phyloP scores from a whole-genome alignment of 129 eudicot species.

The Arctium lappa region DNA sequence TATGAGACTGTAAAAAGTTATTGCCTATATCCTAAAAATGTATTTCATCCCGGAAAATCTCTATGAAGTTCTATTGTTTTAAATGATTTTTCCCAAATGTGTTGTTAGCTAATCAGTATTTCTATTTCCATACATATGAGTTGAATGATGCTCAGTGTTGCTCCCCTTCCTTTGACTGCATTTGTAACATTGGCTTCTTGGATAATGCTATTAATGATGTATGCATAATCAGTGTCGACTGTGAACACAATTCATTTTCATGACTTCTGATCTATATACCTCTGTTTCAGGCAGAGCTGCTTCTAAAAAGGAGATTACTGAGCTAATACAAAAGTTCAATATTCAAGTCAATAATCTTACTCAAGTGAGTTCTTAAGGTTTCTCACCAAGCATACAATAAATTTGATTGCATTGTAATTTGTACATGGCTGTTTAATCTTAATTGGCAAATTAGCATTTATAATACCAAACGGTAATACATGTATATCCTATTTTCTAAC shows the following conservation, averaged over 20 bases:
- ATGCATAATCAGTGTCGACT: background rate
- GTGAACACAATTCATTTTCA: background rate
- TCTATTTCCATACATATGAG: background rate
- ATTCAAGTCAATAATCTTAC: conserved; percentile 98
- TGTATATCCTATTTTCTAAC: too few species aligned
- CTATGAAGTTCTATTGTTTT: background rate
- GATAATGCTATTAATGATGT: conserved; percentile 6
- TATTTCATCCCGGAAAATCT: background rate
- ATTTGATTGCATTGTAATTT: background rate
- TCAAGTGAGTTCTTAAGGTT: conserved; percentile 58
- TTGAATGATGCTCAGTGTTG: too few species aligned
- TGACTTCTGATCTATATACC: conserved; percentile 1
- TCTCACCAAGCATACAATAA: background rate
- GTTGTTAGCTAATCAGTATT: background rate
- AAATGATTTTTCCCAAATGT: background rate
- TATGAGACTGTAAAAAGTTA: background rate
- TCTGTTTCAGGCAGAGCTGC: conserved; percentile 56
- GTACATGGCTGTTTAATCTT: background rate
- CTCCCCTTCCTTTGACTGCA: background rate
- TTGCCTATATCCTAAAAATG: background rate
- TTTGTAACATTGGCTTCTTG: background rate
- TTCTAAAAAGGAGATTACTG: conserved; percentile 66
- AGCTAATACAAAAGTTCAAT: conserved; percentile 70
- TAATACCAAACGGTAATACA: too few species aligned
- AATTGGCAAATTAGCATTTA: background rate